phyloP scores from a whole-genome alignment of 257 asterid species.

The Gentiana dahurica region DNA sequence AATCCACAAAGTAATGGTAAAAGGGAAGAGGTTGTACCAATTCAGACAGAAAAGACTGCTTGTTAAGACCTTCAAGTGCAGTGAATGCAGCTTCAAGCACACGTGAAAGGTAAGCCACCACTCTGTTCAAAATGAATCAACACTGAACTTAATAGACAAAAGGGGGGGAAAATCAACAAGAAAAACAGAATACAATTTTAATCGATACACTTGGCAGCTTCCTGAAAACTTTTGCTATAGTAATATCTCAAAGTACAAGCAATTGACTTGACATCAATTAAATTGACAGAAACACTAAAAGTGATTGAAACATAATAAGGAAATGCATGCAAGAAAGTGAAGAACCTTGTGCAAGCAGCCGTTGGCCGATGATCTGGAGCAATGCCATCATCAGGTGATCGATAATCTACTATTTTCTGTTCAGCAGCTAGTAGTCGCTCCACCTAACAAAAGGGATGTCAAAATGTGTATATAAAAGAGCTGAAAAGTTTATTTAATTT shows the following conservation, averaged over 20 bases:
- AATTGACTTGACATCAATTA: neutral
- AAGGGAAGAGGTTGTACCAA: slow-evolving; percentile 37
- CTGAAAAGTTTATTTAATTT: no score
- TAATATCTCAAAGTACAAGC: neutral
- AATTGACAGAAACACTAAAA: neutral
- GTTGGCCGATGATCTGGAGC: slow-evolving; percentile 97
- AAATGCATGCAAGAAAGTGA: neutral
- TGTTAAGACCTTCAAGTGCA: slow-evolving; percentile 93
- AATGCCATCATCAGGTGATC: slow-evolving; percentile 88
- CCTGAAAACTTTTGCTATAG: neutral
- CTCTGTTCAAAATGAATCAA: slow-evolving; percentile 40
- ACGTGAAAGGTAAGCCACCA: slow-evolving; percentile 90
- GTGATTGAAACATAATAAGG: neutral
- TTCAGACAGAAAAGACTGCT: slow-evolving; percentile 89
- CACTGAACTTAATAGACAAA: slow-evolving; percentile 6
- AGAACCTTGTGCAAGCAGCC: slow-evolving; percentile 83
- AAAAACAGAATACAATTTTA: neutral
- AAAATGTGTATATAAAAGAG: no score
- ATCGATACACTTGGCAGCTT: neutral
- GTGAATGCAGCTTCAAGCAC: slow-evolving; percentile 98
- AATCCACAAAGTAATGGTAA: no score
- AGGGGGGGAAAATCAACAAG: slow-evolving; percentile 1
- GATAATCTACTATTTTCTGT: slow-evolving; percentile 83
- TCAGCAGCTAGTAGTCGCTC: slow-evolving; percentile 91
- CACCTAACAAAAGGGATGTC: slow-evolving; percentile 31